Base-by-base conservation (phyloP, 2,329 filamentous ascomycete species). In the Penicillium digitatum region DNA sequence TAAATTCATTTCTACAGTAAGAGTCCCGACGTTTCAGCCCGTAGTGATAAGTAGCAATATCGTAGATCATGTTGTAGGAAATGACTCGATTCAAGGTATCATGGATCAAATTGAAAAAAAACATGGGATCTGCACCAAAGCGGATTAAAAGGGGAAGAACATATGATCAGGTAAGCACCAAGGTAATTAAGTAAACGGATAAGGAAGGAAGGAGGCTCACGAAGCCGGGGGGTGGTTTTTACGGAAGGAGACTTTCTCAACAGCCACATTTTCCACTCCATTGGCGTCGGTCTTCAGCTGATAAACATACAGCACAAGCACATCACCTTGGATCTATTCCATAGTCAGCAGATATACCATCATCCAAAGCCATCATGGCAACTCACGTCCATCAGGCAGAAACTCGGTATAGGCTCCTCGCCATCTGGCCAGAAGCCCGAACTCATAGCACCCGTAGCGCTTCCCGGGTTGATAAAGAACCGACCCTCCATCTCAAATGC, bases 341-440 rank as follows among this genome's bases (percentile, higher is more conserved):
- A 56, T 8, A 11, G 10, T 65, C 43, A 66, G 62, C 55, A 61
- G 44, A 26, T 14, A 29, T 14, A 22, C 8, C 31, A 39, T 29
- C 10, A 10, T 5, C 3, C 5, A 24, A 20, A 37, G 0, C n/a
- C 1, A 12, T n/a, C 26, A 11, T 46, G 37, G 48, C 40, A 48
- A 87, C 90, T 79, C 74, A 96, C 92, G 82, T 97, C 93, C 93
- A 97, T 96, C 73, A 97, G 77, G 69, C 94, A 96, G 75, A 97
- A 96, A 72, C 91, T 96, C 26, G 93, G 93, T 54, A 86, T 87
- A 24, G 88, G 88, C 52, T 93, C 88, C 69, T 89, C 82, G 31
- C 76, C 80, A 40, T 80, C 79, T 3, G 77, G 70, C 77, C 81
- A 83, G 76, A 80, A 84, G 14, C 79, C 79, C 12, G 81, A 83